Evolutionary conservation across 2,329 filamentous ascomycete species (phyloP), one percentile per base, ranked within the genome.

Genomic region (Botrytis fabae): DNA sequence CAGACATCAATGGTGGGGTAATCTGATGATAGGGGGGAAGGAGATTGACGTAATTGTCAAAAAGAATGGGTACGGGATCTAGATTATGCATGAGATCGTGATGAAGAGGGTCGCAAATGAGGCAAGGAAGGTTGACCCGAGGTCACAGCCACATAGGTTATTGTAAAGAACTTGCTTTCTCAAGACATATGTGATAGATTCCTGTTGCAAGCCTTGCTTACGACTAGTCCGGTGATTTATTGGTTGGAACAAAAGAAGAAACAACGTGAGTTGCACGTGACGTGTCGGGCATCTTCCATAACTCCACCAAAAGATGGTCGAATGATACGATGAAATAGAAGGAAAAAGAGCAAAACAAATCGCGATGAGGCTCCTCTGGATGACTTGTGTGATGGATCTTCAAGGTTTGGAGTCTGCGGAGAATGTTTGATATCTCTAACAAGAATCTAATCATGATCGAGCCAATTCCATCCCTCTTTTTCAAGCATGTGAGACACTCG

Each of bases 11-110:
- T 68, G 35, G 48, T 68, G 35, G 28, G 44, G 44, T 66, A 51
- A 35, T n/a, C 10, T 18, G 35, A 51, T n/a, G 18, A 40, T 20
- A 57, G 51, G 32, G 25, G 40, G 48, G 6, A 10, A 18, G 42
- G 35, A 57, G 38, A 57, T 57, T 69, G 65, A 69, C 65, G 65
- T 69, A 69, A 69, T 57, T 42, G 18, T 6, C 12, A 25, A 10
- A 48, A 69, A 69, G 38, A 69, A 69, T 57, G 65, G 65, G 18
- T n/a, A 57, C 4, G 22, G 35, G 20, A 57, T 57, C 51, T 69
- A 38, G 65, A 59, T 69, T 44, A 57, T 57, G 65, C 65, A 69
- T 18, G 10, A 69, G 65, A 69, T 69, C 65, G 65, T 57, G 65
- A 69, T 69, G 48, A 54, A 69, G 65, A 38, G 38, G 38, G 18